phyloP scores from a whole-genome alignment of 148 eudicot genomes.

The Polygonum aviculare region DNA sequence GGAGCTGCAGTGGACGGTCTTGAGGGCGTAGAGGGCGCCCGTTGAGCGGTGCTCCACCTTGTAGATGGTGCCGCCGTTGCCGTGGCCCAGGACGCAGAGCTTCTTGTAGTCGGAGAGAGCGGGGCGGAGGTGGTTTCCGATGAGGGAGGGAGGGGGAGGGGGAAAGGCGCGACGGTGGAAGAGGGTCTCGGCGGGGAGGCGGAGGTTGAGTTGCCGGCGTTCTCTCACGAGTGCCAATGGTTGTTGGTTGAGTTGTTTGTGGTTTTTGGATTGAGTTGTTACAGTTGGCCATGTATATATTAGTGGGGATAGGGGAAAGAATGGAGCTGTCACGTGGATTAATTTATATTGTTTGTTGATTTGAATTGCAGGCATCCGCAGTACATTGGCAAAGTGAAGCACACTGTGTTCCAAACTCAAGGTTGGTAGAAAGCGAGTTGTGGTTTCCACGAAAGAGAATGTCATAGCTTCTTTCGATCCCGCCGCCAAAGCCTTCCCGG shows the following conservation, averaged over 20 bases:
- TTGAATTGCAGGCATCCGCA: too few species aligned
- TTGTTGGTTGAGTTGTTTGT: not conserved
- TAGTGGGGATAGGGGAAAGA: not conserved
- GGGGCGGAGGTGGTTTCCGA: constrained; percentile 13
- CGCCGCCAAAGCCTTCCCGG: too few species aligned
- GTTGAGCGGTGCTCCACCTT: constrained; percentile 56
- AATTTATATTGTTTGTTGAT: too few species aligned
- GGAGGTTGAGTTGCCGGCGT: constrained; percentile 52
- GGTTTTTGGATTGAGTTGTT: too few species aligned
- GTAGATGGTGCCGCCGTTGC: constrained; percentile 85
- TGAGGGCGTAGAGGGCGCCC: constrained; percentile 45
- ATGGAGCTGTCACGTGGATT: not conserved
- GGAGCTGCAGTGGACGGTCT: constrained; percentile 36
- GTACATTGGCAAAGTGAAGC: too few species aligned
- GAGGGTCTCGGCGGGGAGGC: constrained; percentile 45
- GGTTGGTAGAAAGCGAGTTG: too few species aligned
- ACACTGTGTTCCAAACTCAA: too few species aligned
- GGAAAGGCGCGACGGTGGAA: constrained; percentile 38
- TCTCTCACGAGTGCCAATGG: constrained; percentile 40
- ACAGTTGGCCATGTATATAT: not conserved
- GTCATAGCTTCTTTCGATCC: too few species aligned
- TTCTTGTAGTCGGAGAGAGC: constrained; percentile 45
- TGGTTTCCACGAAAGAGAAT: too few species aligned
- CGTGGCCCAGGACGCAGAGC: constrained; percentile 61
- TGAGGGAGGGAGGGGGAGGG: constrained; percentile 17